Percentiles rank a stretch among this genome's conserved stretches.
phyloP scores from a whole-genome alignment of 2,329 filamentous ascomycete genomes.

The Tolypocladium paradoxum region DNA sequence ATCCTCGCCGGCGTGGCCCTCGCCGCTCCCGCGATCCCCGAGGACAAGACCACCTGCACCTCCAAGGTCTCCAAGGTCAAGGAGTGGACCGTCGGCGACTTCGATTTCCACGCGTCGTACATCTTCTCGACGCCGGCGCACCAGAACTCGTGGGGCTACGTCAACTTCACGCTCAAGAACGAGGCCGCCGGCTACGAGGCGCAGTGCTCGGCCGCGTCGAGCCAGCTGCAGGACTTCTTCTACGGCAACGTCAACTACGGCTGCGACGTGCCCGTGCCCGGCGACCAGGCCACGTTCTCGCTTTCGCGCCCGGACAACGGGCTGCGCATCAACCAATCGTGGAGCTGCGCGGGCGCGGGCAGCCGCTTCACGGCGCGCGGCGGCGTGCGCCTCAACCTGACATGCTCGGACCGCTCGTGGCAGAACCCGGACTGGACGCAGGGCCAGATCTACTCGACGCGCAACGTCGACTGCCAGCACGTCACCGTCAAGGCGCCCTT shows the following conservation, averaged over 20 bases:
- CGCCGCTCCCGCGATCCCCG: slow-evolving; percentile 10
- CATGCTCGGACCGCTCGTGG: slow-evolving; percentile 15
- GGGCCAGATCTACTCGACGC: slow-evolving; percentile 20
- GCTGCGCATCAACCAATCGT: slow-evolving; percentile 36
- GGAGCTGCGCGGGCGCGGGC: slow-evolving; percentile 33
- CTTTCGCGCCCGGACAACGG: slow-evolving; percentile 25
- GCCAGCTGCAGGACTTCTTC: slow-evolving; percentile 36
- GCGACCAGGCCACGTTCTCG: slow-evolving; percentile 26
- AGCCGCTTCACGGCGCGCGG: slow-evolving; percentile 18
- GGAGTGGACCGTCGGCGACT: slow-evolving; percentile 30
- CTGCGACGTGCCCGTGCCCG: slow-evolving; percentile 24
- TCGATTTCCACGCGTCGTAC: slow-evolving; percentile 38
- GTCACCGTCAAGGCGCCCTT: slow-evolving; percentile 14
- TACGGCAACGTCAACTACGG: slow-evolving; percentile 34
- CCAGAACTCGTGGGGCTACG: slow-evolving; percentile 35
- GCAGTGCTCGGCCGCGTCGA: slow-evolving; percentile 29
- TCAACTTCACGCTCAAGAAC: slow-evolving; percentile 40
- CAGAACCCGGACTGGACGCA: slow-evolving; percentile 20
- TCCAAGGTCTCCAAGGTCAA: slow-evolving; percentile 8
- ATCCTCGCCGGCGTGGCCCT: slow-evolving; percentile 13
- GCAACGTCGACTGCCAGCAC: slow-evolving; percentile 16
- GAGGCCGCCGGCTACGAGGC: slow-evolving; percentile 25
- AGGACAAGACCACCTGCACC: slow-evolving; percentile 8
- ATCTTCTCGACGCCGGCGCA: slow-evolving; percentile 40
- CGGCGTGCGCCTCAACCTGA: slow-evolving; percentile 14